Base-by-base conservation (phyloP, 352 stramenopile genomes). In the Pythium sp. region DNA sequence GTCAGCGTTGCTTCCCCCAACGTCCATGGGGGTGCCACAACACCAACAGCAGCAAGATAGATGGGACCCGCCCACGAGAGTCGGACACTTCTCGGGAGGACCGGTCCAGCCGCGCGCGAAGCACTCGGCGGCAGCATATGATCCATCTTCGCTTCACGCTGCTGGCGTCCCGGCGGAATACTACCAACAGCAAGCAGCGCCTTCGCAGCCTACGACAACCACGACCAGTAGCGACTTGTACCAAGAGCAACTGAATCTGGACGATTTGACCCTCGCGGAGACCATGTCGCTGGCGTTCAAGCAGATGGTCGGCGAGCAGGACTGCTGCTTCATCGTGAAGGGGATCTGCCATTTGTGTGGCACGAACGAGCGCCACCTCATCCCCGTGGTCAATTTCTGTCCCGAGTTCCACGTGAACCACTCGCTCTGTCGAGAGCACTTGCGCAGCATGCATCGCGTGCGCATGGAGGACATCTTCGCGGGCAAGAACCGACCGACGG, bases 371-470 rank as follows among this genome's bases (percentile, higher is more conserved):
- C 76, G 71, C 7, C 72, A 86, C 54, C 78, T 76, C 36, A 76
- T 90, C 24, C 80, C 85, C 2, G 85, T 93, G 2, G 81, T 91
- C 62, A 93, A 91, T 60, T 93, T 93, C 58, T 93, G 85, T 57
- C 82, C 85, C 6, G 75, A 80, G 64, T 87, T 82, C 11, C 69
- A 85, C n/a, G 80, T 81, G 28, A 75, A 71, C 43, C 85, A 93
- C 67, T 91, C 85, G 65, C 71, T 93, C 26, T 93, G 85, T 71
- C 80, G 81, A 24, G 83, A 91, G 58, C 85, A 93, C 64, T 62
- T 93, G 49, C 83, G 85, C 49, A 92, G 80, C 64, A 76, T 88
- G 59, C 84, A 92, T 46, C 74, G 80, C 61, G 82, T 93, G 69
- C 80, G 83, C 43, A 80, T 89, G 66, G 83, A 90, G 59, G 81